Percentiles rank a stretch among this genome's conserved stretches.
Conservation (phyloP, 257 asterid species). For the Penstemon eatonii region DNA sequence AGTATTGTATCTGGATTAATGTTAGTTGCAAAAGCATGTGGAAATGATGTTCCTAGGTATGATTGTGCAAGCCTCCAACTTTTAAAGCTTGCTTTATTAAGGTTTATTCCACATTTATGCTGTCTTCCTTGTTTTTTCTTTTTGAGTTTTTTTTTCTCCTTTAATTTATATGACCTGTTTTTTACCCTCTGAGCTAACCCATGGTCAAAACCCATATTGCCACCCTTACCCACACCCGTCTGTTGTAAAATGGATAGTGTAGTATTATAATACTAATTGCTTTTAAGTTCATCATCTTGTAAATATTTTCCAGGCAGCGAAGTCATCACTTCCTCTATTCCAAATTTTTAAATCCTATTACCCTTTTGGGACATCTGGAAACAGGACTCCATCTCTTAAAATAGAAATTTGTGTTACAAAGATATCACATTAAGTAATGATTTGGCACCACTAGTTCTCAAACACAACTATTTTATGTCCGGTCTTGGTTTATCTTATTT, state of each 20-base stretch:
- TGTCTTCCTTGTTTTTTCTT: not conserved
- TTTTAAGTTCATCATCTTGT: not conserved
- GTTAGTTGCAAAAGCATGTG: slow-evolving; percentile 80
- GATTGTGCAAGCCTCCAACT: not conserved
- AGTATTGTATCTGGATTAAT: slow-evolving; percentile 71
- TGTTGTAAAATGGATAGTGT: not conserved
- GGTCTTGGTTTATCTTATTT: slow-evolving; percentile 4
- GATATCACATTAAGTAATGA: no score
- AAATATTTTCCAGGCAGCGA: slow-evolving; percentile 6
- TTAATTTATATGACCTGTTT: no score
- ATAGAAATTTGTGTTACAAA: no score
- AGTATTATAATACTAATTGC: not conserved
- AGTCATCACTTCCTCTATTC: slow-evolving; percentile 1
- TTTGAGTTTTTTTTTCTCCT: not conserved
- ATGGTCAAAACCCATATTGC: no score
- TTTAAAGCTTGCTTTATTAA: not conserved
- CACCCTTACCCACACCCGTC: no score
- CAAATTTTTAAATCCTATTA: no score
- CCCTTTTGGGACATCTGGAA: no score
- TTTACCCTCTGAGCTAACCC: no score
- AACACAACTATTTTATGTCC: no score
- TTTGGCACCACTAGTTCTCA: no score
- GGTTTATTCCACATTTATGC: not conserved
- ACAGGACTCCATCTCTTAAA: no score
- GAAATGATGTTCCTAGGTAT: slow-evolving; percentile 87